These are phyloP conservation scores for Cnidoscolus chayamansa DNA, from an alignment of 441 rosid genomes.

Conservation along the genomic window DNA sequence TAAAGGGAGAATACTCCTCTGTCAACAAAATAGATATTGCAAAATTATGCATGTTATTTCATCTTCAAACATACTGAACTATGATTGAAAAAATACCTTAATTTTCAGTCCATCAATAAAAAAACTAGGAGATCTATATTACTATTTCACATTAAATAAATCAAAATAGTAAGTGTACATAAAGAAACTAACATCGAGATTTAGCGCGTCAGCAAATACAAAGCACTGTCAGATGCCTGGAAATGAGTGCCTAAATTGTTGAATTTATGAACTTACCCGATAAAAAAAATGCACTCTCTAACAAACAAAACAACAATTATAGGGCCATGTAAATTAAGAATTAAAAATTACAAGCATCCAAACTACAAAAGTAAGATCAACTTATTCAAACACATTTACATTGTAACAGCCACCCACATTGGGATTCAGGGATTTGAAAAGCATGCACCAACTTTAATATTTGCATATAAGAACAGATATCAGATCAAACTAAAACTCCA, in stretches of 20 bases:
- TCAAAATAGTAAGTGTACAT: not conserved
- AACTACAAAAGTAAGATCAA: not conserved
- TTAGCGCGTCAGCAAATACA: not conserved
- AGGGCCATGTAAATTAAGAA: not conserved
- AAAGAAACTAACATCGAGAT: not conserved
- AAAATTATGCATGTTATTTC: constrained; percentile 15
- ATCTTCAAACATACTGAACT: not conserved
- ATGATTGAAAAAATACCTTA: constrained; percentile 1
- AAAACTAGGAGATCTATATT: constrained; percentile 16
- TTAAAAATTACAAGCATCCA: constrained; percentile 3
- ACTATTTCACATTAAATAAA: constrained; percentile 1
- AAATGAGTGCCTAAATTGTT: not conserved
- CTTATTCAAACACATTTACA: not conserved
- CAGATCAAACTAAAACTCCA: not conserved
- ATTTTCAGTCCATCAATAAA: no score
- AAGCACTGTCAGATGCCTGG: not conserved
- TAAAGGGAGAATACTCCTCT: constrained; percentile 94
- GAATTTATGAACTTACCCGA: not conserved
- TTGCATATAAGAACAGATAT: not conserved
- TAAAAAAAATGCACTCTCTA: not conserved
- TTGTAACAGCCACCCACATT: constrained; percentile 27
- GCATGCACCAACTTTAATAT: not conserved
- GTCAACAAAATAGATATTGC: constrained; percentile 25
- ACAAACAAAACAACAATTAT: not conserved
- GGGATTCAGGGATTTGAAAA: constrained; percentile 17